Evolutionary conservation across 352 stramenopile species (phyloP).

Genomic region (Thraustochytrium sp.): DNA sequence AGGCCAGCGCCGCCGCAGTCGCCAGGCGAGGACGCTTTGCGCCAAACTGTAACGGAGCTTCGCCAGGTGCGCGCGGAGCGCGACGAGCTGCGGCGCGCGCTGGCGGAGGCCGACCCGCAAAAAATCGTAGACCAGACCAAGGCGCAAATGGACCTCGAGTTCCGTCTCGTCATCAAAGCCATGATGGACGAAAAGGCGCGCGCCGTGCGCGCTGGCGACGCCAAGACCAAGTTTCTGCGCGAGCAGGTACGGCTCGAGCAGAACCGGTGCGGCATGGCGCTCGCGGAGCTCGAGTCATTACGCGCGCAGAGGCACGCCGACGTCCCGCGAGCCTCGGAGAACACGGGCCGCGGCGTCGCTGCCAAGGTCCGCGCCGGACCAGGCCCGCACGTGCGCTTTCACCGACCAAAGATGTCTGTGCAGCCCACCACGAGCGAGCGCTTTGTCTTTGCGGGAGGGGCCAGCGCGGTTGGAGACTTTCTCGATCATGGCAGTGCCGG

Average conservation of each 20-base stretch:
- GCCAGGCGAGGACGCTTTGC: background rate
- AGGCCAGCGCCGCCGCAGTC: too few relatives aligned
- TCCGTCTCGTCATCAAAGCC: conserved; percentile 22
- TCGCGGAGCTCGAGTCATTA: background rate
- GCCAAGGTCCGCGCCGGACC: background rate
- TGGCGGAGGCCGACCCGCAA: background rate
- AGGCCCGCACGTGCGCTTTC: background rate
- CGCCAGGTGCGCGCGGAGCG: background rate
- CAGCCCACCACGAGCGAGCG: background rate
- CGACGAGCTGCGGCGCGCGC: background rate
- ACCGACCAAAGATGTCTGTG: background rate
- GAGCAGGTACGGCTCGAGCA: background rate
- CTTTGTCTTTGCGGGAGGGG: background rate
- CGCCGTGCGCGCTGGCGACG: background rate
- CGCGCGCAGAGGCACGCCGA: background rate
- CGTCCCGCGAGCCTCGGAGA: background rate
- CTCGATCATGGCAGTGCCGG: too few relatives aligned
- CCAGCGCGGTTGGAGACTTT: too few relatives aligned
- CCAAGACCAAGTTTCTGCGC: background rate
- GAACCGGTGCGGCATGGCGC: background rate
- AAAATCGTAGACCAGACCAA: background rate
- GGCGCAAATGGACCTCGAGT: conserved; percentile 12
- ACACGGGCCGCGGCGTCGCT: background rate
- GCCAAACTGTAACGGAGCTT: background rate
- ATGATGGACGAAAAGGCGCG: conserved; percentile 36